A percentile compares a stretch with the other conserved stretches of the same genome.
Conservation (phyloP, 352 stramenopile species). For the Globisporangium alternatum region DNA sequence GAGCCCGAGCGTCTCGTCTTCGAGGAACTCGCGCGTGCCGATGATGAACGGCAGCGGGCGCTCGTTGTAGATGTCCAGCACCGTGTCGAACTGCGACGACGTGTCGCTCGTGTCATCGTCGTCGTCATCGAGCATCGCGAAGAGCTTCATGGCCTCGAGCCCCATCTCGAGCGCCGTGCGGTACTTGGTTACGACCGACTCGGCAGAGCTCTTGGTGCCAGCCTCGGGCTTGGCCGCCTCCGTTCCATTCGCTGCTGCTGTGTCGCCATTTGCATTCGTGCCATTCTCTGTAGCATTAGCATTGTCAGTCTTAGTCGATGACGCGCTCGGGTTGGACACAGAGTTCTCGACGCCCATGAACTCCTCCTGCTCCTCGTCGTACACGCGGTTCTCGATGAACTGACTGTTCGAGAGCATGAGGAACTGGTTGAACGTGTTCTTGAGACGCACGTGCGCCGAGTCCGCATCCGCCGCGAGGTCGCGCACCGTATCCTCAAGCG, state of each 20-base stretch:
- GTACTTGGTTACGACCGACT: slow-evolving; percentile 76
- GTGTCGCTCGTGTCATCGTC: slow-evolving; percentile 58
- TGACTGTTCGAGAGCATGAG: slow-evolving; percentile 86
- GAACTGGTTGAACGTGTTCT: slow-evolving; percentile 88
- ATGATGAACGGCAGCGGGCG: slow-evolving; percentile 86
- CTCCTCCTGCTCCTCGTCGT: slow-evolving; percentile 85
- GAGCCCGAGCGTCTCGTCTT: slow-evolving; percentile 80
- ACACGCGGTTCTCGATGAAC: slow-evolving; percentile 89
- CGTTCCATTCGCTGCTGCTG: slow-evolving; percentile 1
- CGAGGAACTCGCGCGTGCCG: slow-evolving; percentile 80
- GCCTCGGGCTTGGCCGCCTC: slow-evolving; percentile 23
- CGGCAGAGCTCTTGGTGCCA: slow-evolving; percentile 23
- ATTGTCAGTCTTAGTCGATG: neutral
- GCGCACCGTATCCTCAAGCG: slow-evolving; percentile 65
- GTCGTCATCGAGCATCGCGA: slow-evolving; percentile 61
- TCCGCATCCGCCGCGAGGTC: slow-evolving; percentile 69
- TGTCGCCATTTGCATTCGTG: too few relatives aligned
- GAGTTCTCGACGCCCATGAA: slow-evolving; percentile 37
- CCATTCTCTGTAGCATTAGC: slow-evolving; percentile 5
- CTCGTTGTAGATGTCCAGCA: slow-evolving; percentile 89
- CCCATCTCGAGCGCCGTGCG: slow-evolving; percentile 74
- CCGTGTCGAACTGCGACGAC: slow-evolving; percentile 60
- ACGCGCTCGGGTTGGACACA: slow-evolving; percentile 5
- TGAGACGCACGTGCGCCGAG: slow-evolving; percentile 64
- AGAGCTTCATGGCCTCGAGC: slow-evolving; percentile 82